Evolutionary conservation across 2,329 filamentous ascomycete genomes (phyloP), one percentile per base, ranked within the genome.

Genomic region (Tricladium varicosporioides): DNA sequence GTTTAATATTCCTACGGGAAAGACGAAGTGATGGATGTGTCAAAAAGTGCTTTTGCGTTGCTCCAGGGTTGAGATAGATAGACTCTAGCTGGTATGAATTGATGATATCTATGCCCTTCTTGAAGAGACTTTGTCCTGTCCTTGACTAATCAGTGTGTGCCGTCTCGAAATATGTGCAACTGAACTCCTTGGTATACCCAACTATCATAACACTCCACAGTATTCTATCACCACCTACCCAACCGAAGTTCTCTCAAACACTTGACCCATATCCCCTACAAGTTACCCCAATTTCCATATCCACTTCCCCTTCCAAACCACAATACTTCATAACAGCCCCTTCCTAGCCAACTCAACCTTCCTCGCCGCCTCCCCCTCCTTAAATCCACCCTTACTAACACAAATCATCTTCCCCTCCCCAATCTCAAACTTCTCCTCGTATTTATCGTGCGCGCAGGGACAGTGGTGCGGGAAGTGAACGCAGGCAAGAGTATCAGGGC

Each of bases 381-480:
- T 86, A 75, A 86, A 92, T 0, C 90, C 89, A 1, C 89, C 88
- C 68, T 86, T 91, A 46, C 85, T 90, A 0, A 88, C 78, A 68
- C 90, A 94, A 48, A 92, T 77, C 43, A 87, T 82, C 64, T 85
- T 84, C 0, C 89, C 89, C 3, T 92, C 88, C 5, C 80, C 83
- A 31, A 86, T 67, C 73, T 89, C 90, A 61, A 91, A 83, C 70
- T 94, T 94, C 64, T 93, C 89, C 69, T 93, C 86, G 60, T 88
- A 78, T 8, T 78, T 75, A 1, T 88, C 86, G 77, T 88, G 96
- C 1, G 91, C 81, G 75, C 94, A 99, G 27, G 94, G 94, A 74
- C 94, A 99, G 75, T 99, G 94, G 72, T 97, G 93, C 1, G 94
- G 92, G 76, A 96, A 94, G 72, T 95, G 88, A 5, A 99, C 94